phyloP scores from a whole-genome alignment of 1,284 basidiomycete species.

The Apiotrichum brassicae region DNA sequence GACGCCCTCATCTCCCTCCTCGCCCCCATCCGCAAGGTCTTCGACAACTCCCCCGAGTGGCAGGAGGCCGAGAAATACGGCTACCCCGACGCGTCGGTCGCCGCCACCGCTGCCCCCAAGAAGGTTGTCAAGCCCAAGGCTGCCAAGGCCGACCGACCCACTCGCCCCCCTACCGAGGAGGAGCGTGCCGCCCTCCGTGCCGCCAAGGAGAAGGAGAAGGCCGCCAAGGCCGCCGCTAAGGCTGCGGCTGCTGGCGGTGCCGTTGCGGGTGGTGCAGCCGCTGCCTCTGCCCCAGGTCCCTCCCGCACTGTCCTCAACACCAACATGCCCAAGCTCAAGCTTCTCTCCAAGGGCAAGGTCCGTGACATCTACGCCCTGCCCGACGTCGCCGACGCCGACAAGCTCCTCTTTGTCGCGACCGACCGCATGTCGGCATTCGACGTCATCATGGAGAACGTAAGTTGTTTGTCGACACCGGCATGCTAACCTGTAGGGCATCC shows the following conservation, averaged over 20 bases:
- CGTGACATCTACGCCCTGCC: constrained; percentile 76
- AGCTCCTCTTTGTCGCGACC: constrained; percentile 85
- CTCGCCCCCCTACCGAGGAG: constrained; percentile 41
- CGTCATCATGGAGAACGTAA: constrained; percentile 82
- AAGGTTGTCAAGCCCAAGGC: constrained; percentile 25
- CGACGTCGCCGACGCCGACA: constrained; percentile 53
- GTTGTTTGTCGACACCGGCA: neutral
- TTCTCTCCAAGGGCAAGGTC: constrained; percentile 84
- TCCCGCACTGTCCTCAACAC: constrained; percentile 31
- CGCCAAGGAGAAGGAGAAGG: constrained; percentile 42
- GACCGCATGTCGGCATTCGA: constrained; percentile 97
- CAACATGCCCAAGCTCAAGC: constrained; percentile 50
- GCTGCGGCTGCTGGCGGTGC: constrained; percentile 21
- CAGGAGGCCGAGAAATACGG: constrained; percentile 69
- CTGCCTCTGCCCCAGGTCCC: constrained; percentile 6
- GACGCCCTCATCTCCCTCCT: constrained; percentile 72
- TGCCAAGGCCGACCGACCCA: constrained; percentile 16
- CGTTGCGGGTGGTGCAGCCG: constrained; percentile 11
- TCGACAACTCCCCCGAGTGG: constrained; percentile 73
- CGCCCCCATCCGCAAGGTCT: constrained; percentile 72
- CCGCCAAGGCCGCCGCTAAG: constrained; percentile 35
- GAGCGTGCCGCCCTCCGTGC: constrained; percentile 37
- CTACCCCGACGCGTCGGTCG: constrained; percentile 64
- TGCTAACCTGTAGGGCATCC: constrained; percentile 60
- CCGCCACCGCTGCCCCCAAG: constrained; percentile 19